These are phyloP conservation scores for Myxozyma nipponensis DNA, from an alignment of 805 yeast species.

Conservation along the genomic window DNA sequence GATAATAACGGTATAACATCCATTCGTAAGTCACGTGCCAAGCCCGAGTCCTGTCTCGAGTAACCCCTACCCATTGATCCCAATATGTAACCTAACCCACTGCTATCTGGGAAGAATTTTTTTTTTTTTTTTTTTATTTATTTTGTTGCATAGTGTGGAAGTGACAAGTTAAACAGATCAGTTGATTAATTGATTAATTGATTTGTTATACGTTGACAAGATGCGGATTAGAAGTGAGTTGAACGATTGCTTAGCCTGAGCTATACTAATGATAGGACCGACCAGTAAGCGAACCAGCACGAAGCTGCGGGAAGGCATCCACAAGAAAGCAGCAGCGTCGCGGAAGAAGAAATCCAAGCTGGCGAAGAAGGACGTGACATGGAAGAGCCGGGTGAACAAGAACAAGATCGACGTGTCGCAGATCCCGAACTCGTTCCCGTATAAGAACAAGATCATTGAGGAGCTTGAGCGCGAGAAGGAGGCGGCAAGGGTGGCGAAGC, in stretches of 20 bases:
- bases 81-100: no score
- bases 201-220: no score
- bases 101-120: no score
- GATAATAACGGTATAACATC: no score
- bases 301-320: slow-evolving; percentile 92
- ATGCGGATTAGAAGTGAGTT: slow-evolving; percentile 23
- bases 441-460: slow-evolving; percentile 74
- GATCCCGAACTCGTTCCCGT: slow-evolving; percentile 92
- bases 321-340: slow-evolving; percentile 92
- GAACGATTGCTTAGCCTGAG: not conserved
- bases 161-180: no score
- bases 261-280: slow-evolving; percentile 43
- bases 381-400: slow-evolving; percentile 88
- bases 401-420: slow-evolving; percentile 51
- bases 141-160: no score
- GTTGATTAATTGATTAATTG: no score
- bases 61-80: no score
- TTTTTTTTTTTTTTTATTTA: no score
- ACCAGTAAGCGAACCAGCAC: slow-evolving; percentile 87
- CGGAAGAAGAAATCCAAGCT: slow-evolving; percentile 75
- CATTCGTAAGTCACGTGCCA: no score
- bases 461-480: slow-evolving; percentile 49
- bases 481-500: slow-evolving; percentile 42
- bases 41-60: no score
- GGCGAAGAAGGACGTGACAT: slow-evolving; percentile 86